These are phyloP conservation scores for Picochlorum sp. DNA, from an alignment of 139 green algal species.

Conservation along the genomic window DNA sequence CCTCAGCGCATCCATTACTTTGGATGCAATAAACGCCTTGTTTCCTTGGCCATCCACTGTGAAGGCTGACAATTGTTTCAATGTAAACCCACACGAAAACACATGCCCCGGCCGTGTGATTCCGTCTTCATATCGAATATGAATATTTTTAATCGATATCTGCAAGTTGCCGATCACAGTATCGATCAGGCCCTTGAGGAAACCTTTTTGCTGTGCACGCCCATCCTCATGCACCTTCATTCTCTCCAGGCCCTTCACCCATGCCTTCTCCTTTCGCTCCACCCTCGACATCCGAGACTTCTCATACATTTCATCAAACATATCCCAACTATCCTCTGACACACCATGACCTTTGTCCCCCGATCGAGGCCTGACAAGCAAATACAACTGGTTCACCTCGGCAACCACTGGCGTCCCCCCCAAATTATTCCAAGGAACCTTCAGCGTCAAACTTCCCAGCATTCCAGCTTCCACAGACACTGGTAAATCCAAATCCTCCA, in stretches of 20 bases:
- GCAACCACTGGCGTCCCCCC: conserved; percentile 82
- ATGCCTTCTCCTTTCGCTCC: conserved; percentile 14
- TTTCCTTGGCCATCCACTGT: conserved; percentile 76
- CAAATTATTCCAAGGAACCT: conserved; percentile 87
- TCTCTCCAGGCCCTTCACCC: conserved; percentile 13
- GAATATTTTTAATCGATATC: conserved; percentile 85
- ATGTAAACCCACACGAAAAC: conserved; percentile 64
- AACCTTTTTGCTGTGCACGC: conserved; percentile 15
- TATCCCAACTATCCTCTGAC: background rate
- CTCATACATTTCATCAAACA: conserved; percentile 12
- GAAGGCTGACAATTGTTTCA: conserved; percentile 66
- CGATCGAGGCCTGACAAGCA: conserved; percentile 65
- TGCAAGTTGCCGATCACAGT: conserved; percentile 80
- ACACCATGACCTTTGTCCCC: conserved; percentile 16
- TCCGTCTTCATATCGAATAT: conserved; percentile 68
- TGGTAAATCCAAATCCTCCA: conserved; percentile 79
- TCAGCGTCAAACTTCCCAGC: conserved; percentile 80
- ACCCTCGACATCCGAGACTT: conserved; percentile 18
- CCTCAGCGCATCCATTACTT: conserved; percentile 64
- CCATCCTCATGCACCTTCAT: conserved; percentile 15
- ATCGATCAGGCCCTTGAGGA: conserved; percentile 60
- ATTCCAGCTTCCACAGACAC: conserved; percentile 83
- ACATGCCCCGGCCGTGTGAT: conserved; percentile 39
- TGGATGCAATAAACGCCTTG: conserved; percentile 67
- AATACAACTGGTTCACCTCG: conserved; percentile 86